These are phyloP conservation scores for Kwoniella bestiolae DNA, from an alignment of 768 basidiomycete species.

Conservation along the genomic window DNA sequence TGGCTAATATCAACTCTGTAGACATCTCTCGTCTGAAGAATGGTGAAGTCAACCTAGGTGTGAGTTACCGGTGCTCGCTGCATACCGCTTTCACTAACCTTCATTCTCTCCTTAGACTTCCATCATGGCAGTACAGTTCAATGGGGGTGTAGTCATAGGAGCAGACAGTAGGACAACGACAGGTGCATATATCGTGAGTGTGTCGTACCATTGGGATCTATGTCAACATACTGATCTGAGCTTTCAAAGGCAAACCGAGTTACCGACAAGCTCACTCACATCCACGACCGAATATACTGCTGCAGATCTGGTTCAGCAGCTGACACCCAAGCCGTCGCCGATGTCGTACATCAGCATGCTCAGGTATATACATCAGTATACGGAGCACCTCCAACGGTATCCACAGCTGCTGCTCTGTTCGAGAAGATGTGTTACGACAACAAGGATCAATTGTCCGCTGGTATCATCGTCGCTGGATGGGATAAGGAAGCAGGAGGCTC, in stretches of 20 bases:
- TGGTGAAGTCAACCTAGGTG: slow-evolving; percentile 96
- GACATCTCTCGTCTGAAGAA: slow-evolving; percentile 86
- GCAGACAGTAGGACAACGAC: slow-evolving; percentile 97
- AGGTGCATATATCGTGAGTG: slow-evolving; percentile 87
- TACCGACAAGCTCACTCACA: slow-evolving; percentile 94
- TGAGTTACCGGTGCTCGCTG: slow-evolving; percentile 61
- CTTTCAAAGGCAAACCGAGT: slow-evolving; percentile 84
- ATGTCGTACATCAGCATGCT: slow-evolving; percentile 79
- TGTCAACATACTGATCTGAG: not conserved
- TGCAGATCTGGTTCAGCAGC: slow-evolving; percentile 98
- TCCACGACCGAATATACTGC: slow-evolving; percentile 98
- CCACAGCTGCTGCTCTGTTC: slow-evolving; percentile 79
- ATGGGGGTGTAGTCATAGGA: slow-evolving; percentile 91
- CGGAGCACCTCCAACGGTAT: slow-evolving; percentile 74
- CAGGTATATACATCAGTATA: slow-evolving; percentile 72
- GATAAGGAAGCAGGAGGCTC: slow-evolving; percentile 86
- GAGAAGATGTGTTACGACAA: slow-evolving; percentile 89
- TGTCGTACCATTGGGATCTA: not conserved
- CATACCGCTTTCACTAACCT: slow-evolving; percentile 21
- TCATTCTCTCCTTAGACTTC: slow-evolving; percentile 71
- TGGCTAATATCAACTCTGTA: slow-evolving; percentile 65
- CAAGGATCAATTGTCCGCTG: slow-evolving; percentile 85
- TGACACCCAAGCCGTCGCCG: slow-evolving; percentile 93
- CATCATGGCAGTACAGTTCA: slow-evolving; percentile 98
- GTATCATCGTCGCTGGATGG: slow-evolving; percentile 98